Evolutionary conservation across 257 asterid species (phyloP).

Genomic region (Thymus mandschuricus): DNA sequence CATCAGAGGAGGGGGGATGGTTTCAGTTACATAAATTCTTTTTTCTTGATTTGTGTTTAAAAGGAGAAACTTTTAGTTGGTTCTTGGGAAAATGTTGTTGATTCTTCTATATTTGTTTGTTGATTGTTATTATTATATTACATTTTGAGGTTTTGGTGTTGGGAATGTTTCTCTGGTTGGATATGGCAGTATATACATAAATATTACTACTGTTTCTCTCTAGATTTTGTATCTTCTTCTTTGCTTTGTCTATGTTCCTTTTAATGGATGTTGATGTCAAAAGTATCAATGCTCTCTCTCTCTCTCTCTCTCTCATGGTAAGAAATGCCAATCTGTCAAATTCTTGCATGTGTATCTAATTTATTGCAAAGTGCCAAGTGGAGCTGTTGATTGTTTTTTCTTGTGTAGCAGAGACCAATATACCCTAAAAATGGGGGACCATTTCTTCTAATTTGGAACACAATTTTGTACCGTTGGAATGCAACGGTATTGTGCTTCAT

Average conservation of each 20-base stretch:
- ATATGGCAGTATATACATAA: constrained; percentile 32
- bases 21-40: constrained; percentile 46
- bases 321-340: constrained; percentile 36
- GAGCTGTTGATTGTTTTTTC: constrained; percentile 21
- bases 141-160: constrained; percentile 47
- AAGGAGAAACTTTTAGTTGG: constrained; percentile 34
- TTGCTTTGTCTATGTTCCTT: constrained; percentile 33
- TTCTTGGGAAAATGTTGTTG: constrained; percentile 40
- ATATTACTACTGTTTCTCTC: constrained; percentile 38
- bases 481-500: constrained; percentile 12
- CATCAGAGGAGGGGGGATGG: constrained; percentile 14
- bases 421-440: constrained; percentile 26
- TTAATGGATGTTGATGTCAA: constrained; percentile 41
- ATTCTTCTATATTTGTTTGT: constrained; percentile 41
- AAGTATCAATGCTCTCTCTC: neutral
- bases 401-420: constrained; percentile 25
- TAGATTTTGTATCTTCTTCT: constrained; percentile 27
- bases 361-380: constrained; percentile 22
- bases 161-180: constrained; percentile 23
- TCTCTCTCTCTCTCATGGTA: neutral
- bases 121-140: constrained; percentile 35
- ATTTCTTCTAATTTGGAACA: constrained; percentile 19
- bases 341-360: constrained; percentile 30
- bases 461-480: neutral
- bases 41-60: constrained; percentile 38